Evolutionary conservation across 2,329 filamentous ascomycete genomes (phyloP).

Genomic region (Penicillium sp.): DNA sequence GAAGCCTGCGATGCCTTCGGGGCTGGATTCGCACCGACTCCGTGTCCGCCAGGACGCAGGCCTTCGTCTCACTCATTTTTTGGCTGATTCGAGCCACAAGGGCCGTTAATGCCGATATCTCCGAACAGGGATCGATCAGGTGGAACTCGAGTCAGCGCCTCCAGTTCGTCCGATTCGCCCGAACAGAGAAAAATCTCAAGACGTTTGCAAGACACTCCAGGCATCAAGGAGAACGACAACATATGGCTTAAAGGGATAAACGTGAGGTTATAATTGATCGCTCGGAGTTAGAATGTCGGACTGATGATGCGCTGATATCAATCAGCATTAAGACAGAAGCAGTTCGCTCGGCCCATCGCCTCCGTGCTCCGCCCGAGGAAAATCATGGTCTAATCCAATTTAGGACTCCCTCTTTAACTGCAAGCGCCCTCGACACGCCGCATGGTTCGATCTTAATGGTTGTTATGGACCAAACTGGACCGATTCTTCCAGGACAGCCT

Average conservation of each 20-base stretch:
- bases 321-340: background rate
- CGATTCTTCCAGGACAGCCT: conserved; percentile 33
- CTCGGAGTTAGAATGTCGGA: too few relatives aligned
- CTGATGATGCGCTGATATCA: too few relatives aligned
- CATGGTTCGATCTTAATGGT: conserved; percentile 19
- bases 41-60: too few relatives aligned
- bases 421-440: background rate
- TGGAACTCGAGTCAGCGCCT: background rate
- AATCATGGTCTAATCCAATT: conserved; percentile 1
- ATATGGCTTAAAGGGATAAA: too few relatives aligned
- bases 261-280: too few relatives aligned
- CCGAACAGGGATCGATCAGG: background rate
- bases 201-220: too few relatives aligned
- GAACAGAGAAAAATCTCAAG: background rate
- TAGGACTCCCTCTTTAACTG: background rate
- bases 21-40: background rate
- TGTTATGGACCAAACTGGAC: conserved; percentile 46
- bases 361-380: conserved; percentile 34
- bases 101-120: conserved; percentile 11
- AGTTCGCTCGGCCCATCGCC: conserved; percentile 32
- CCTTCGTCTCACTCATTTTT: background rate
- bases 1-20: background rate
- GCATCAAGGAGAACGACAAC: too few relatives aligned
- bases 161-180: background rate
- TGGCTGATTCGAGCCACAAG: background rate